Conservation (phyloP, 1,284 basidiomycete species). For the Malassezia psittaci region DNA sequence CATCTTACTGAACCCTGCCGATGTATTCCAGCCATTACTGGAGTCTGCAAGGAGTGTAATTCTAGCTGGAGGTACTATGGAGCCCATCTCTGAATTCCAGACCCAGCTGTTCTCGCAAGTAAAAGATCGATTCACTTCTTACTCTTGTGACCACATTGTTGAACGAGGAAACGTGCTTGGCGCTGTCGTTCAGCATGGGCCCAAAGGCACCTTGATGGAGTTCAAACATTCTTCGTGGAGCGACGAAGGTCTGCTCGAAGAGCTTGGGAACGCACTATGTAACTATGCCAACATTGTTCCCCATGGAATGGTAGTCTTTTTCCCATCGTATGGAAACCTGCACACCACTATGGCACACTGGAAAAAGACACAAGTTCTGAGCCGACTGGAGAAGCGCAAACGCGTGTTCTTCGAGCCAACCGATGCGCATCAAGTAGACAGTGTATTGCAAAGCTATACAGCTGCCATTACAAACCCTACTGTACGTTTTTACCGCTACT, state of each 20-base stretch:
- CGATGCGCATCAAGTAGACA: slow-evolving; percentile 64
- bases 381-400: slow-evolving; percentile 22
- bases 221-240: slow-evolving; percentile 71
- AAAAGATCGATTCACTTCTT: slow-evolving; percentile 58
- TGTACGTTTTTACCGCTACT: not conserved
- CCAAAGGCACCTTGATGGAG: slow-evolving; percentile 63
- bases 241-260: slow-evolving; percentile 63
- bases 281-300: slow-evolving; percentile 72
- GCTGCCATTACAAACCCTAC: slow-evolving; percentile 52
- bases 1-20: slow-evolving; percentile 84
- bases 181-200: slow-evolving; percentile 66
- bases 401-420: slow-evolving; percentile 70
- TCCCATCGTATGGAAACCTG: slow-evolving; percentile 82
- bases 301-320: slow-evolving; percentile 81
- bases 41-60: slow-evolving; percentile 70
- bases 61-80: slow-evolving; percentile 93
- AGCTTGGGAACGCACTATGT: slow-evolving; percentile 70
- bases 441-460: slow-evolving; percentile 66
- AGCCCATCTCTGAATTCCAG: slow-evolving; percentile 79
- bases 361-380: slow-evolving; percentile 51
- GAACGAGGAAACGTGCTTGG: slow-evolving; percentile 69
- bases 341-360: slow-evolving; percentile 61
- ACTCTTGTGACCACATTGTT: slow-evolving; percentile 89
- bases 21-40: slow-evolving; percentile 71
- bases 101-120: slow-evolving; percentile 70